A percentile compares a stretch with the other conserved stretches of the same genome.
phyloP scores from a whole-genome alignment of 768 basidiomycete genomes.

The Hortiboletus campestris region DNA sequence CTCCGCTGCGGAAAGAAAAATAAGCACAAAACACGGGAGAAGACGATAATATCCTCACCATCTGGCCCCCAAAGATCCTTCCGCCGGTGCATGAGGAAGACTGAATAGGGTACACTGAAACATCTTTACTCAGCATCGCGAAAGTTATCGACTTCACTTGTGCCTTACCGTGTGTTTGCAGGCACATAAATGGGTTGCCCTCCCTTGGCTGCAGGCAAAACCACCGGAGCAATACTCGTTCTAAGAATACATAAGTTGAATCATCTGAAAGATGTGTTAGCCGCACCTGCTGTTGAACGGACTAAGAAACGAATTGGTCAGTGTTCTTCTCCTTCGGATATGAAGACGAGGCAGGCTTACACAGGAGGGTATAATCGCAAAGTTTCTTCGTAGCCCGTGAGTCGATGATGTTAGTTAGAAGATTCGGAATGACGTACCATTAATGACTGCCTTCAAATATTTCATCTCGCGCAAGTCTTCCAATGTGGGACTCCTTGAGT shows the following conservation, averaged over 20 bases:
- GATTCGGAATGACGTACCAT: conserved; percentile 17
- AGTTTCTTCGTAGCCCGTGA: conserved; percentile 24
- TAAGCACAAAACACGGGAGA: not conserved
- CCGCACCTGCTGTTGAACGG: conserved; percentile 26
- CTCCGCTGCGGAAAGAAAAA: conserved; percentile 37
- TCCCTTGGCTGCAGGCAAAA: conserved; percentile 28
- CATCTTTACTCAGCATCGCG: not conserved
- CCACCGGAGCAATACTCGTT: conserved; percentile 18
- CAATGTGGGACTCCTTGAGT: conserved; percentile 27
- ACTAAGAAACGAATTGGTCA: conserved; percentile 10
- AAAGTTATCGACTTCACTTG: not conserved
- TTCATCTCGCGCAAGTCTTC: conserved; percentile 37
- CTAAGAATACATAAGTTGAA: conserved; percentile 9
- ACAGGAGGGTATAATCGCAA: conserved; percentile 34
- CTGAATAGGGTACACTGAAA: conserved; percentile 43
- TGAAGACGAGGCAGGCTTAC: conserved; percentile 13
- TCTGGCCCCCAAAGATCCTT: conserved; percentile 68
- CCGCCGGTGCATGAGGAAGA: conserved; percentile 59
- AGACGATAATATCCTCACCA: conserved; percentile 34
- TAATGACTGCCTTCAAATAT: conserved; percentile 40
- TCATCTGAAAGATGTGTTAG: too few relatives aligned
- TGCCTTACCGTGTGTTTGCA: conserved; percentile 25
- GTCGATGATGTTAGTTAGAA: not conserved
- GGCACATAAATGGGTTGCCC: conserved; percentile 34
- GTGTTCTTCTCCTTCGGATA: not conserved